Conservation (phyloP, 768 basidiomycete species). For the Kwoniella dejecticola region DNA sequence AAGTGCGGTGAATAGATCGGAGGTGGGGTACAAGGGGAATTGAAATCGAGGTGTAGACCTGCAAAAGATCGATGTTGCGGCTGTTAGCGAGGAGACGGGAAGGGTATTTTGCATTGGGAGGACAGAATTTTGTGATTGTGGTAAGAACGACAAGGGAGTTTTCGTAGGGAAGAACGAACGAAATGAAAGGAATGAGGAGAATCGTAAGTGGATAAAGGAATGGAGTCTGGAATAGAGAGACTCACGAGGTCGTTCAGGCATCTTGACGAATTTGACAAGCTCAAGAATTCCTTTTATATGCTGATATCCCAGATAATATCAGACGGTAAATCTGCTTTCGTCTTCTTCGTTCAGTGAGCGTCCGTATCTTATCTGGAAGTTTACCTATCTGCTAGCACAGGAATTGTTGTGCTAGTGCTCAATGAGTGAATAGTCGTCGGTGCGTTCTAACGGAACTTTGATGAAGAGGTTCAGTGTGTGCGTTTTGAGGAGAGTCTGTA, state of each 20-base stretch:
- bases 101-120: too few relatives aligned
- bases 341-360: too few relatives aligned
- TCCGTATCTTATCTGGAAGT: too few relatives aligned
- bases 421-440: neutral
- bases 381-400: too few relatives aligned
- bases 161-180: too few relatives aligned
- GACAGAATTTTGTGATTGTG: too few relatives aligned
- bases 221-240: neutral
- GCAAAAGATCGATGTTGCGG: too few relatives aligned
- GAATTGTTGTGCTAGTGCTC: neutral
- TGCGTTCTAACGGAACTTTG: neutral
- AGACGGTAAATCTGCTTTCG: too few relatives aligned
- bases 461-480: too few relatives aligned
- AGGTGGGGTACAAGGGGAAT: conserved; percentile 18
- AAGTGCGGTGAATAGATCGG: conserved; percentile 19
- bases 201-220: neutral
- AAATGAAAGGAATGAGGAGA: neutral
- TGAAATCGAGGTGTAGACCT: conserved; percentile 24
- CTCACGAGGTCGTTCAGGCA: conserved; percentile 23
- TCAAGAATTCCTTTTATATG: neutral
- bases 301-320: too few relatives aligned
- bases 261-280: neutral
- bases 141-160: neutral
- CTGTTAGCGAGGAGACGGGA: too few relatives aligned
- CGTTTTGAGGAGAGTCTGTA: neutral